phyloP scores from a whole-genome alignment of 2,329 filamentous ascomycete species.

The Monosporascus sp. region DNA sequence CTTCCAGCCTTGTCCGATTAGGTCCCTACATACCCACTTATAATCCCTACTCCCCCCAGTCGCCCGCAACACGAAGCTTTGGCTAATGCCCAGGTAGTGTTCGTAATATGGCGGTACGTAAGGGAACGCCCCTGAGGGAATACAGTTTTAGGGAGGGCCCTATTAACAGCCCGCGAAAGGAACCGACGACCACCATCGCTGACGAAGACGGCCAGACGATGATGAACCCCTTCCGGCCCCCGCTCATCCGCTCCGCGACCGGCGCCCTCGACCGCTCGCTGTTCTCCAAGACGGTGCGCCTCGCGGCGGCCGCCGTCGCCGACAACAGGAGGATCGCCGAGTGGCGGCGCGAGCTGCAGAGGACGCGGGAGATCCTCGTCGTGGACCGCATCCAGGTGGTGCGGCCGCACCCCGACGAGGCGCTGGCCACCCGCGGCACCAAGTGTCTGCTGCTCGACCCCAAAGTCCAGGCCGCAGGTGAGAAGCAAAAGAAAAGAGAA shows the following conservation, averaged over 20 bases:
- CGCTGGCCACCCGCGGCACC: slow-evolving; percentile 47
- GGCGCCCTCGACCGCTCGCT: slow-evolving; percentile 75
- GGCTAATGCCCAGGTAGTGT: not conserved
- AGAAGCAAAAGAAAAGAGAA: slow-evolving; percentile 8
- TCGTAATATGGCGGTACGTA: not conserved
- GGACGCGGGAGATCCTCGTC: slow-evolving; percentile 60
- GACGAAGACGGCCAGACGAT: slow-evolving; percentile 21
- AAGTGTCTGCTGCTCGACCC: slow-evolving; percentile 60
- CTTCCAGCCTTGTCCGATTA: not conserved
- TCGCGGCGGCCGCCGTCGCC: slow-evolving; percentile 73
- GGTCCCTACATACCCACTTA: not conserved
- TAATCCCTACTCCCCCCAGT: not conserved
- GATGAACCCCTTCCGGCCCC: slow-evolving; percentile 68
- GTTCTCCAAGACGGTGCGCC: slow-evolving; percentile 71
- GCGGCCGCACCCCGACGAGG: slow-evolving; percentile 54
- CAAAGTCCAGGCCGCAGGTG: slow-evolving; percentile 49
- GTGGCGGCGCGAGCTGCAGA: slow-evolving; percentile 62
- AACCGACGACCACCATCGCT: slow-evolving; percentile 3
- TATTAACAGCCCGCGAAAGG: slow-evolving; percentile 7
- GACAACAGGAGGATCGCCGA: slow-evolving; percentile 71
- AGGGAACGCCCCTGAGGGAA: not conserved
- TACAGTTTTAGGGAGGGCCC: not conserved
- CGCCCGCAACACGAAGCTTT: not conserved
- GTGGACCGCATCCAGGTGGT: slow-evolving; percentile 62
- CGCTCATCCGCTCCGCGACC: slow-evolving; percentile 69